Percentiles rank a stretch among this genome's conserved stretches.
Evolutionary conservation across 179 eudicot species (phyloP).

Genomic region (Carnegiea gigantea): DNA sequence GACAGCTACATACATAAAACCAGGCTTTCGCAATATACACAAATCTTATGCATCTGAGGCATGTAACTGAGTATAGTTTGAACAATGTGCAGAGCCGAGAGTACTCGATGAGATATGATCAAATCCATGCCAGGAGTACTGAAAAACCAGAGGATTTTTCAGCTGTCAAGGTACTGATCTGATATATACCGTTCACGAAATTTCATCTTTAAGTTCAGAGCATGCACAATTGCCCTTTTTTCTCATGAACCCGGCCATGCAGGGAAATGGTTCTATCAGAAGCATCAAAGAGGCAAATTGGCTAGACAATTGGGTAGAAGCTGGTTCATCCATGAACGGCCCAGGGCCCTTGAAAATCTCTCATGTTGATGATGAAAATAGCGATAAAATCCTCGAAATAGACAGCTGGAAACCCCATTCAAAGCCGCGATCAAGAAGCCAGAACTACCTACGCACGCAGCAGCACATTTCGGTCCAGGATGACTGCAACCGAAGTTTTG

Average conservation of each 20-base stretch:
- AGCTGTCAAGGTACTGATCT: constrained; percentile 44
- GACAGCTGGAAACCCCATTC: constrained; percentile 78
- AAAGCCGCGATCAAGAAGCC: constrained; percentile 32
- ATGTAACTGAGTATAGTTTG: neutral
- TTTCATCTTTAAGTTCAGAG: neutral
- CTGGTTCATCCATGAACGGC: constrained; percentile 49
- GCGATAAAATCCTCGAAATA: constrained; percentile 77
- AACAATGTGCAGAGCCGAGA: constrained; percentile 30
- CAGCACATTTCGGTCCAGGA: constrained; percentile 41
- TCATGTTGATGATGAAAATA: constrained; percentile 46
- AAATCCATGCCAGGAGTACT: constrained; percentile 22
- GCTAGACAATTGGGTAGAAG: constrained; percentile 76
- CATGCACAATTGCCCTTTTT: too few relatives aligned
- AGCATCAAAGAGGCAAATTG: constrained; percentile 43
- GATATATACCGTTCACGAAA: neutral
- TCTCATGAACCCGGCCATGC: constrained; percentile 21
- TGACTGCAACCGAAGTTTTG: constrained; percentile 39
- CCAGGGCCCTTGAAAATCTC: constrained; percentile 28
- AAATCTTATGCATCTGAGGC: neutral
- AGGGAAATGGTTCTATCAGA: constrained; percentile 46
- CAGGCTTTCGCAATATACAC: too few relatives aligned
- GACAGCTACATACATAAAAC: too few relatives aligned
- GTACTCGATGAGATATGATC: constrained; percentile 32
- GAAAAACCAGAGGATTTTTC: constrained; percentile 39
- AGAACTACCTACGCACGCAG: constrained; percentile 22